These are phyloP conservation scores for Cadophora malorum DNA, from an alignment of 2,329 filamentous ascomycete species.

Conservation along the genomic window DNA sequence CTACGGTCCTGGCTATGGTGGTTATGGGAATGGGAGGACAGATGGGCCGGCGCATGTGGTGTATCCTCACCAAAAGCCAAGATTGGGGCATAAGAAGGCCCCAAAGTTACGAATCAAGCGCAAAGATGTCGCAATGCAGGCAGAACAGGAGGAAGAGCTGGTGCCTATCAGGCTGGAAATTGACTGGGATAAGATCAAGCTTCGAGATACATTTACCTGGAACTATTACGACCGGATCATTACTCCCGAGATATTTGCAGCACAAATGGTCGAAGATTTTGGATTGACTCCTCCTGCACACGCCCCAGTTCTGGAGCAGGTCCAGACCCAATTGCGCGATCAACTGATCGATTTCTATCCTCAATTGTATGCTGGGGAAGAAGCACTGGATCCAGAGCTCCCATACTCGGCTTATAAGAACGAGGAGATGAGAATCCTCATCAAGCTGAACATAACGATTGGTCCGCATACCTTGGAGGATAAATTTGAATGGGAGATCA, in stretches of 20 bases:
- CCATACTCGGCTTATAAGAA: constrained; percentile 97
- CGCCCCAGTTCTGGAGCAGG: constrained; percentile 66
- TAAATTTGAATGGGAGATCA: constrained; percentile 99
- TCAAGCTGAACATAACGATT: constrained; percentile 98
- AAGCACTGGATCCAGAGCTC: constrained; percentile 85
- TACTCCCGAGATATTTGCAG: constrained; percentile 80
- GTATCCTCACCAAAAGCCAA: constrained; percentile 79
- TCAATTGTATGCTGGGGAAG: constrained; percentile 87
- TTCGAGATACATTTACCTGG: constrained; percentile 98
- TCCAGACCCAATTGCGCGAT: constrained; percentile 77
- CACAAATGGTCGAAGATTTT: constrained; percentile 91
- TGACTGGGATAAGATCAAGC: constrained; percentile 92
- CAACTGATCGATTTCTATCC: constrained; percentile 94
- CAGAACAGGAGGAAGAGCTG: constrained; percentile 88
- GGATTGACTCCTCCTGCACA: constrained; percentile 75
- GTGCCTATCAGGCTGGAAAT: constrained; percentile 92
- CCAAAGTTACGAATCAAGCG: constrained; percentile 75
- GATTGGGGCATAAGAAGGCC: constrained; percentile 78
- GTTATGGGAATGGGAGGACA: constrained; percentile 87
- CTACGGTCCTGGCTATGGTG: constrained; percentile 80
- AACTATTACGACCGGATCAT: constrained; percentile 92
- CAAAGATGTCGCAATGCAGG: constrained; percentile 83
- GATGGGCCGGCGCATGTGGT: constrained; percentile 75
- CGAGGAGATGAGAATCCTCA: constrained; percentile 95
- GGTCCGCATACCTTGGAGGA: constrained; percentile 92